Base-by-base conservation (phyloP, 192 early-diverging fungal genomes). In the Phycomyces nitens region DNA sequence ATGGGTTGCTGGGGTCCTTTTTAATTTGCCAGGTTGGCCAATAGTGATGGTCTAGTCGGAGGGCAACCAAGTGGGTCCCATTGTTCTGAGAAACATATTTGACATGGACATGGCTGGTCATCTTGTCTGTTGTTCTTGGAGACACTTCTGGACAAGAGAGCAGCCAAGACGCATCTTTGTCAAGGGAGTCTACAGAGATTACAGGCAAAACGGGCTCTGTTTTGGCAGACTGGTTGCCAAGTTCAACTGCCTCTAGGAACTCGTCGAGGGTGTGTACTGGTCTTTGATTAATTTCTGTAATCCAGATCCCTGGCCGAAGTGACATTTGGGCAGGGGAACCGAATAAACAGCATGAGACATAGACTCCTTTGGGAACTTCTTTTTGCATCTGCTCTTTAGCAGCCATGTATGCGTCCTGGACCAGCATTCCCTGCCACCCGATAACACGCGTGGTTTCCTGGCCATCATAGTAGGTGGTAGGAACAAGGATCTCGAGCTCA, bases 381-480 rank as follows among this genome's bases (percentile, higher is more conserved):
- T 79, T 77, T 27, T 75, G 78, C 15, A 85, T 71, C 64, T 88
- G 86, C 65, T 85, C 84, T 43, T 83, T 63, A 16, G 87, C 78
- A 6, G 88, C 86, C 56, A 80, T 80, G 69, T 88, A 82, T 12
- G 89, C 82, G 42, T 80, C 82, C 70, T 93, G 89, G 54, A 94
- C 77, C 12, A 86, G 60, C 3, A 89, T 89, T 8, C 94, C 94
- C 10, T 89, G 86, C 94, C 94, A 97, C 22, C 83, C 75, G 29
- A 97, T 76, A 6, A 94, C 74, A 40, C 87, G 83, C 16, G 75
- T 77, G 1, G 84, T 89, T 21, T 80, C 85, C 39, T 77, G 71
- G 5, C 80, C 80, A 43, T 74, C 53, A 62, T 70, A 70, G 8
- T 77, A 75, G 3, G 79, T 83, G 0, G 89, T 89, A 21, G 85